Evolutionary conservation across 2,329 filamentous ascomycete species (phyloP), one percentile per base, ranked within the genome.

Genomic region (Proliferodiscus dingleyae): DNA sequence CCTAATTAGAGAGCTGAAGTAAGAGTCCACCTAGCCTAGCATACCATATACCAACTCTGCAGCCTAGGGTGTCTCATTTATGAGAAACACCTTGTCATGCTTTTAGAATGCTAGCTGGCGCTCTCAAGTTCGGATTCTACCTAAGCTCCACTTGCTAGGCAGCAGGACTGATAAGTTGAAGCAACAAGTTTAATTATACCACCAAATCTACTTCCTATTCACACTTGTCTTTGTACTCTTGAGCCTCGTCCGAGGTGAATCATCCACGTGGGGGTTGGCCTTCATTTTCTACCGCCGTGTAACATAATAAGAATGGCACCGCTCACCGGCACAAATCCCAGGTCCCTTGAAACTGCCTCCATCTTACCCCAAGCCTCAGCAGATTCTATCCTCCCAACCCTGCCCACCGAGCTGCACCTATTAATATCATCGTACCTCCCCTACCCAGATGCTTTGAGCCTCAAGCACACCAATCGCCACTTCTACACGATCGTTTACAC

Each of bases 401-500:
- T 87, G 2, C 84, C 84, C 2, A 70, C 78, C 1, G 84, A 88
- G 57, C 70, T 87, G n/a, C 83, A 86, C 54, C 61, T 83, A 1
- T 71, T 78, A 40, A 81, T 87, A 45, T 69, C 77, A 24, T 61
- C 70, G 9, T 68, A 77, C 43, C 77, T 87, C 47, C 74, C 74
- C 24, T 87, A 87, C 50, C 84, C 84, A 0, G 83, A 88, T 51
- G 83, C 84, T 0, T 71, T 87, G 1, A 83, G 82, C 0, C 67
- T 87, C 13, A 87, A 87, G 58, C 82, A 87, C 60, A 77, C 77
- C 16, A 80, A 68, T 58, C 72, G 73, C 47, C 72, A 84, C 58
- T 82, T 87, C 62, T 82, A 81, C 66, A 57, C 63, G 38, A 64
- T 85, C 2, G 80, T 87, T 50, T 73, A 82, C 61, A 87, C 83